Evolutionary conservation across 495 filamentous ascomycete genomes (phyloP), one percentile per base, ranked within the genome.

Genomic region (Daldinia grandis): DNA sequence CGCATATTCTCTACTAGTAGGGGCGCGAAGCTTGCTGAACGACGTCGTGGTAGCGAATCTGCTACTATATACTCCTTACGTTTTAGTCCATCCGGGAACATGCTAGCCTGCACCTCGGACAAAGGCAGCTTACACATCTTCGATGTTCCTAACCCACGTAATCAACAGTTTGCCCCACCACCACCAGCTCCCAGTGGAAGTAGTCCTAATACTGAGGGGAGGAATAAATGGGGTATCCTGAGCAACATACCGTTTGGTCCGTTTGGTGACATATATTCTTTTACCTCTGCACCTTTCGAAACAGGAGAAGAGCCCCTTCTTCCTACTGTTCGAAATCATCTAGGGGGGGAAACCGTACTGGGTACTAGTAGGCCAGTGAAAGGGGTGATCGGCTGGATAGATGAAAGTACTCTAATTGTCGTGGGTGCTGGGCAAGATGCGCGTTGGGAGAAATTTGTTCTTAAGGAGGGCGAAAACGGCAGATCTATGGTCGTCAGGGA

Each of bases 71-170:
- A 92, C 81, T 93, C 91, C 5, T 81, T 99, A 14, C 89, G 92
- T 25, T 93, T 98, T 75, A 95, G 90, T 31, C 95, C 95, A 0
- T 88, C 88, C 8, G 91, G 89, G 51, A 86, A 84, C 38, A 82
- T 92, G 69, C 84, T 98, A 14, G 95, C 95, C 19, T 93, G 94
- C 57, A 98, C 96, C n/a, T 97, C 93, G 25, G 95, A 99, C 82
- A 99, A 98, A 78, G 93, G 90, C 5, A 99, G 93, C 3, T 80
- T 99, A 17, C 95, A 99, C 79, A 87, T 99, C 42, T 99, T 98
- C 76, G 93, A 98, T 73, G 81, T 86, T 27, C 84, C 81, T 17
- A 83, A 82, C 66, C 80, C 65, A 19, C 70, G 73, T 28, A 75
- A 68, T 58, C 35, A 62, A 19, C 21, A 63, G 50, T 30, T 65